These are phyloP conservation scores for Podila minutissima DNA, from an alignment of 192 early-diverging fungal species.

Conservation along the genomic window DNA sequence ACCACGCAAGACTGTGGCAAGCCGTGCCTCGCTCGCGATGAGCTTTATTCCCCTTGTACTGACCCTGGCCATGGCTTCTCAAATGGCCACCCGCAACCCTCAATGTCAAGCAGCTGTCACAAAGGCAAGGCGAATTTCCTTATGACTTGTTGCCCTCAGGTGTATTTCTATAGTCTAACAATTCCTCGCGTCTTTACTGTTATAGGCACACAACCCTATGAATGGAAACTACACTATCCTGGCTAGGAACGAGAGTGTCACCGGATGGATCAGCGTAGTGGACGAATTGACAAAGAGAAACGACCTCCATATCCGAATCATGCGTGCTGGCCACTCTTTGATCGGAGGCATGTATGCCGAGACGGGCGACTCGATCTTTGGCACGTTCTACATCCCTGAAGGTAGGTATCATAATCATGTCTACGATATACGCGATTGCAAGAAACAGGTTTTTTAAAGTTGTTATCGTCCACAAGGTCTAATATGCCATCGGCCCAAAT, in stretches of 20 bases:
- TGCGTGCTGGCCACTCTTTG: constrained; percentile 90
- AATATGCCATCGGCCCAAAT: neutral
- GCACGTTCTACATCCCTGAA: constrained; percentile 84
- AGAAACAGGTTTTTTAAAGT: neutral
- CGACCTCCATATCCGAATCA: constrained; percentile 68
- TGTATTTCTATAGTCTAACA: neutral
- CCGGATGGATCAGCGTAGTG: constrained; percentile 83
- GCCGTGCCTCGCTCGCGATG: constrained; percentile 24
- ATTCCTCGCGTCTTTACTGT: neutral
- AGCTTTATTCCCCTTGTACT: constrained; percentile 51
- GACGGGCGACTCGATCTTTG: constrained; percentile 80
- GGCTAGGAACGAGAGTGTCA: constrained; percentile 79
- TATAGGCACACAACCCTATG: constrained; percentile 25
- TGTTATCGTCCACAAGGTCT: neutral
- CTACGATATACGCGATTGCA: neutral
- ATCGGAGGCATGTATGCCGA: constrained; percentile 83
- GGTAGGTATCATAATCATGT: constrained; percentile 52
- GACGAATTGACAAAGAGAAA: constrained; percentile 60
- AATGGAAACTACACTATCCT: constrained; percentile 58
- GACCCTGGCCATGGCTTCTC: constrained; percentile 44
- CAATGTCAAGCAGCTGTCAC: constrained; percentile 61
- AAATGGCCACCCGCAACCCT: constrained; percentile 58
- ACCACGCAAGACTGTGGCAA: constrained; percentile 8
- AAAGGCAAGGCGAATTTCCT: constrained; percentile 24
- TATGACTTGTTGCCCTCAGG: neutral